Conservation (phyloP, 2,329 filamentous ascomycete species). For the Aspergillus hiratsukae region DNA sequence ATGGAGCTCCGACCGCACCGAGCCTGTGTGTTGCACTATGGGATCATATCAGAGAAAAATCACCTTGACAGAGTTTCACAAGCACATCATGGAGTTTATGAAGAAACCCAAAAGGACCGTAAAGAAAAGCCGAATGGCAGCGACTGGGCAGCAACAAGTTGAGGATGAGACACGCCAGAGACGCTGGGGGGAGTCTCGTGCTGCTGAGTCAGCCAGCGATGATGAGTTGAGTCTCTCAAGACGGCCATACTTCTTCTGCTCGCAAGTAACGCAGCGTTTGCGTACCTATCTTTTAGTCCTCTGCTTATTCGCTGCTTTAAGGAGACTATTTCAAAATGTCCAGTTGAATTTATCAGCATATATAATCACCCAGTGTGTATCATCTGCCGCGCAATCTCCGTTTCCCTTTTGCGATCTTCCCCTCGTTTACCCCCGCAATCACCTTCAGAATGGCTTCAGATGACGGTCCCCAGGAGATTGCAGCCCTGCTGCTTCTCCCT, state of each 20-base stretch:
- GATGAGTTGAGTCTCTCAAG: background rate
- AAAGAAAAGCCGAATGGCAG: background rate
- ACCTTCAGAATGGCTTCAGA: slow-evolving; percentile 19
- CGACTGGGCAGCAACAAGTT: background rate
- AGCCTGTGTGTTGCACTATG: slow-evolving; percentile 41
- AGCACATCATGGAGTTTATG: slow-evolving; percentile 16
- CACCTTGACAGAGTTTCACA: slow-evolving; percentile 16
- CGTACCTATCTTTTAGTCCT: background rate
- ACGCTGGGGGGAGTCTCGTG: slow-evolving; percentile 7
- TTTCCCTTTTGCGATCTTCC: background rate
- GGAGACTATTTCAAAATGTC: background rate
- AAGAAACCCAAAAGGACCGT: background rate
- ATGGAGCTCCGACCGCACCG: slow-evolving; percentile 43
- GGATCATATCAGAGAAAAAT: slow-evolving; percentile 39
- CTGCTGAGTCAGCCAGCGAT: slow-evolving; percentile 15
- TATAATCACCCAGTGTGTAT: background rate
- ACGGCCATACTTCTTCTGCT: background rate
- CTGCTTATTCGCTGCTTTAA: background rate
- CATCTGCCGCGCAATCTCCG: background rate
- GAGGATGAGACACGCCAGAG: background rate
- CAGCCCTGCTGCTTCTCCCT: slow-evolving; percentile 57
- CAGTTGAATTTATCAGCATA: background rate
- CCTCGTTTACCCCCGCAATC: slow-evolving; percentile 3
- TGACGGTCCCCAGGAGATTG: slow-evolving; percentile 14
- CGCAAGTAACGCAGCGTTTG: background rate